These are phyloP conservation scores for Xylariaceae sp. DNA, from an alignment of 2,329 filamentous ascomycete genomes.

Conservation along the genomic window DNA sequence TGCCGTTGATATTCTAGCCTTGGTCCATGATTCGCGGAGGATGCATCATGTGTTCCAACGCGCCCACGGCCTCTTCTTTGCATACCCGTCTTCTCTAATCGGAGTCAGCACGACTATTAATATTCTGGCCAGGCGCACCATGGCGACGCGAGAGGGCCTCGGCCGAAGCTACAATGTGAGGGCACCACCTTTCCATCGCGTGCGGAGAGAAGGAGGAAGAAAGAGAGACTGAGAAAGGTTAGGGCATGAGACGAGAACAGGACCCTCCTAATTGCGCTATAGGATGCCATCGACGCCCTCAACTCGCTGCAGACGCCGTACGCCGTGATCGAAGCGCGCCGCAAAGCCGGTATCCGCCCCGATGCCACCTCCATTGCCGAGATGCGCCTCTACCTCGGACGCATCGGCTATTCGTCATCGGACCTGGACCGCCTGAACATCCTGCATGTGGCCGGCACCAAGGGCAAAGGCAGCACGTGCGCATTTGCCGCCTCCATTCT, in stretches of 20 bases:
- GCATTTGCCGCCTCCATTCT: conserved; percentile 63
- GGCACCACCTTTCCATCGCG: background rate
- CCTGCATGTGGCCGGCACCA: conserved; percentile 68
- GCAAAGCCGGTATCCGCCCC: conserved; percentile 65
- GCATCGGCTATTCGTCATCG: conserved; percentile 65
- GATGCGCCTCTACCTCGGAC: conserved; percentile 71
- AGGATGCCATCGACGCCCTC: conserved; percentile 81
- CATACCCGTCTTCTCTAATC: conserved; percentile 13
- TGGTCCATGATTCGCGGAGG: conserved; percentile 3
- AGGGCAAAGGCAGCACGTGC: conserved; percentile 70
- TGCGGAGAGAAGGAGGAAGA: background rate
- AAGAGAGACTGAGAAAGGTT: background rate
- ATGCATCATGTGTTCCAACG: conserved; percentile 31
- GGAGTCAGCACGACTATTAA: conserved; percentile 4
- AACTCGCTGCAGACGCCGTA: conserved; percentile 91
- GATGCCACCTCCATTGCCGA: conserved; percentile 68
- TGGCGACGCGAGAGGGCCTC: conserved; percentile 23
- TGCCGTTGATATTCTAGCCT: background rate
- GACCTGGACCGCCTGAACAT: conserved; percentile 59
- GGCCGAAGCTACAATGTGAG: conserved; percentile 27
- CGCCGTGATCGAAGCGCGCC: conserved; percentile 70
- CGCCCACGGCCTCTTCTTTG: conserved; percentile 6
- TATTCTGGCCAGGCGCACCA: conserved; percentile 21
- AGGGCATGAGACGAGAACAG: background rate
- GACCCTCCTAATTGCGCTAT: conserved; percentile 7